Conservation (phyloP, 345 rosid genomes). For the Theobroma cacao region DNA sequence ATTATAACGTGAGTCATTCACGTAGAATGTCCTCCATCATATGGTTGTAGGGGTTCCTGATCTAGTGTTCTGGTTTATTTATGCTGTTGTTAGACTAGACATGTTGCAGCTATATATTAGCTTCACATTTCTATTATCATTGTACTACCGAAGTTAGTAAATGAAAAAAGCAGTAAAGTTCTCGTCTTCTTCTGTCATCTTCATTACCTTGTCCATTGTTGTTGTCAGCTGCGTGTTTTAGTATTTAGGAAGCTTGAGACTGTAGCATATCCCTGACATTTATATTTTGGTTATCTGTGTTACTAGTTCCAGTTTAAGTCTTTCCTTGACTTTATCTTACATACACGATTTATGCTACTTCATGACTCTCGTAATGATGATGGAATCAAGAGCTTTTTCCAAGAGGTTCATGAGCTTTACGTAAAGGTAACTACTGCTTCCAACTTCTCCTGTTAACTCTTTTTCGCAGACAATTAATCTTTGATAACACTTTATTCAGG, state of each 20-base stretch:
- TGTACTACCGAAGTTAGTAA: neutral
- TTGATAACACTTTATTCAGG: neutral
- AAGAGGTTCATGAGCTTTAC: conserved; percentile 79
- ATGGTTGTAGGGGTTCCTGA: neutral
- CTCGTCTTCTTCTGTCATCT: neutral
- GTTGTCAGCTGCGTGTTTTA: neutral
- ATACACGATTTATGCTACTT: conserved; percentile 92
- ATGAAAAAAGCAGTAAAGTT: neutral
- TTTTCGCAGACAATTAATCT: neutral
- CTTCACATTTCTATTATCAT: neutral
- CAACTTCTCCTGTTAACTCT: neutral
- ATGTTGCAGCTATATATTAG: neutral
- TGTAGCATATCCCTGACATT: neutral
- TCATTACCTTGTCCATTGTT: neutral
- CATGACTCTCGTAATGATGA: conserved; percentile 95
- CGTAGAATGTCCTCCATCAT: neutral
- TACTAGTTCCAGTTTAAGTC: neutral
- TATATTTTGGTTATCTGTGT: neutral
- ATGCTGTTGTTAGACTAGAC: neutral
- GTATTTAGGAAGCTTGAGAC: neutral
- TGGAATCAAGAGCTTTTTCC: conserved; percentile 95
- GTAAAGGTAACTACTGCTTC: conserved; percentile 42
- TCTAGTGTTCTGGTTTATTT: neutral
- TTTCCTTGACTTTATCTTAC: conserved; percentile 57
- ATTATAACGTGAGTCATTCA: neutral